Base-by-base conservation (phyloP, 2,329 filamentous ascomycete genomes). In the Diaporthe citri region DNA sequence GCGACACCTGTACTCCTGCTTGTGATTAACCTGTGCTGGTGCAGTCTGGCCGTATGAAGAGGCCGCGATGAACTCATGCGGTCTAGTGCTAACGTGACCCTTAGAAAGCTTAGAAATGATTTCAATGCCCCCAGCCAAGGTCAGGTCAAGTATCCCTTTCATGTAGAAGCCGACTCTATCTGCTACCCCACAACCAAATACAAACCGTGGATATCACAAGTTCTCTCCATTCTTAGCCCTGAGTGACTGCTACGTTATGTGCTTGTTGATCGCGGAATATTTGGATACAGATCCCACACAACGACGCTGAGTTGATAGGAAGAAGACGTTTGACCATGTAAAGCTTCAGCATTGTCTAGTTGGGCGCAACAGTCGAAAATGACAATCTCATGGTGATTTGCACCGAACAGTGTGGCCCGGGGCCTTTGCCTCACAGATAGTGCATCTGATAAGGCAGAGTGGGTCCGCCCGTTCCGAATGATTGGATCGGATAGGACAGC, bases 1-100 rank as follows among this genome's bases (percentile, higher is more conserved):
- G 70, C 64, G 56, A 73, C 2, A 73, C 70, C 73, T 67, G 71
- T 76, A 64, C 66, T 73, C 64, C 55, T 67, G 67, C 55, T 75
- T 71, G 71, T 76, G 73, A 71, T 52, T 60, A 51, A 72, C 66
- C 31, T 67, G 41, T 67, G 64, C 55, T 71, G 48, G 60, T 56
- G 69, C 67, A 48, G 36, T 52, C 51, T 57, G 52, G 46, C 46
- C 48, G 41, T 28, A 36, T 52, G 59, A 12, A 25, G 39, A 6
- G 25, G 13, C 39, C 39, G 48, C 13, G 17, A 48, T 48, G 15
- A 17, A 39, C 36, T 4, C 48, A 28, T 22, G 13, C n/a, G 7
- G 34, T 41, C 20, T 22, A 12, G 3, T 69, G 64, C 64, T 69
- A 41, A 69, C 34, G 2, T 55, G 22, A 28, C 46, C 48, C 34